A percentile compares a stretch with the other conserved stretches of the same genome.
Evolutionary conservation across 2,329 filamentous ascomycete species (phyloP).

Genomic region (Zelopaecilomyces penicillatus): DNA sequence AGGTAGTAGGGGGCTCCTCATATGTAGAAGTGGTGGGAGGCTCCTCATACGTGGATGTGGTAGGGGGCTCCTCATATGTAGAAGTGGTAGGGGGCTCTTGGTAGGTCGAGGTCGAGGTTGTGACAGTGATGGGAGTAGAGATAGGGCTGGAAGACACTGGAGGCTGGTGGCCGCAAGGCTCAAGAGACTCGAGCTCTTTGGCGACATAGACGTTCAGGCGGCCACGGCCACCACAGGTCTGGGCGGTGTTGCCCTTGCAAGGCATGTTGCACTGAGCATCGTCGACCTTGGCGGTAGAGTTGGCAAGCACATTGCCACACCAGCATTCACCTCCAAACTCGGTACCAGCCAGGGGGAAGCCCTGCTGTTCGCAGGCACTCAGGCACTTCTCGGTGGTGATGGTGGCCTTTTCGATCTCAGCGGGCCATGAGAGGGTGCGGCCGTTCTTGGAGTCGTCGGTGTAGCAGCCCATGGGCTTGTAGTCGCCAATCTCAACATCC

Average conservation of each 20-base stretch:
- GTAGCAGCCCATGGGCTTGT: constrained; percentile 56
- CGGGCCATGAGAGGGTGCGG: constrained; percentile 37
- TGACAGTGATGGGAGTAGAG: constrained; percentile 8
- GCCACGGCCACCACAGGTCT: constrained; percentile 35
- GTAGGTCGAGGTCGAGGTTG: constrained; percentile 7
- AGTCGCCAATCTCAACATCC: constrained; percentile 42
- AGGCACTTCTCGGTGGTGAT: constrained; percentile 38
- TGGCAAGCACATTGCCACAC: constrained; percentile 46
- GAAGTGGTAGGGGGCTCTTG: constrained; percentile 9
- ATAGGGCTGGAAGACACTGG: constrained; percentile 10
- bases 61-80: constrained; percentile 1
- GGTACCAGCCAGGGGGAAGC: constrained; percentile 40
- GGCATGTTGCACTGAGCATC: constrained; percentile 37
- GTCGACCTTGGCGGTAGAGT: constrained; percentile 30
- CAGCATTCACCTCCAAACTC: constrained; percentile 39
- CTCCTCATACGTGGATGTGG: constrained; percentile 9
- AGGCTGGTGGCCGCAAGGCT: constrained; percentile 38
- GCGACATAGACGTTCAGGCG: constrained; percentile 40
- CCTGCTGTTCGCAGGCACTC: constrained; percentile 31
- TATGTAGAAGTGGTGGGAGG: constrained; percentile 11
- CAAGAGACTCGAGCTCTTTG: constrained; percentile 38
- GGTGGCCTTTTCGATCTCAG: constrained; percentile 24
- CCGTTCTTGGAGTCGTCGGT: constrained; percentile 33
- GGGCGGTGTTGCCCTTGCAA: constrained; percentile 39
- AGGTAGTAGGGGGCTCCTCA: constrained; percentile 11